Percentiles rank a stretch among this genome's conserved stretches.
phyloP scores from a whole-genome alignment of 2,329 filamentous ascomycete genomes.

The Teratosphaeria epicoccoides region DNA sequence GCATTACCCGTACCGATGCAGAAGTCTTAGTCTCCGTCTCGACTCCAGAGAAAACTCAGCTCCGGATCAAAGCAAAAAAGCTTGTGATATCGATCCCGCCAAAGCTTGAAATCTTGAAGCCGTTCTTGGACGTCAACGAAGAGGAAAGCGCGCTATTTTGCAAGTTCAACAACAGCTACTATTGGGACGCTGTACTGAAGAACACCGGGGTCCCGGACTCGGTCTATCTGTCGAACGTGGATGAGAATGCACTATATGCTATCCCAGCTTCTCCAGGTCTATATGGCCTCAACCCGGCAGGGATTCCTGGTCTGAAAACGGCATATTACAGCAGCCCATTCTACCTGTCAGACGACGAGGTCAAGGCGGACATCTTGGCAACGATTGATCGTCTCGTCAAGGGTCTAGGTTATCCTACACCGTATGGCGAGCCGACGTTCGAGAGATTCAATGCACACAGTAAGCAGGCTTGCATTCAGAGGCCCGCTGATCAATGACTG shows the following conservation, averaged over 20 bases:
- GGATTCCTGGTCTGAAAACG: constrained; percentile 5
- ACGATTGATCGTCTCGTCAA: constrained; percentile 1
- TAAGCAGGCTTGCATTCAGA: not conserved
- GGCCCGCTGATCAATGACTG: not conserved
- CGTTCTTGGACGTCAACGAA: constrained; percentile 27
- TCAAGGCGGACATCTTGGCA: constrained; percentile 8
- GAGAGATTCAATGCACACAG: constrained; percentile 1
- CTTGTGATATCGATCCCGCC: constrained; percentile 36
- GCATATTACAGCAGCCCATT: constrained; percentile 9
- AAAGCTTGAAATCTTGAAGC: constrained; percentile 23
- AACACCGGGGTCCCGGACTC: constrained; percentile 12
- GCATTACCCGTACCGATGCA: constrained; percentile 10
- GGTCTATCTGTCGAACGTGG: constrained; percentile 10
- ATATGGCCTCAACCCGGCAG: constrained; percentile 4
- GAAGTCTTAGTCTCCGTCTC: constrained; percentile 21
- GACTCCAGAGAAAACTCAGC: constrained; percentile 22
- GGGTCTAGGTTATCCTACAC: not conserved
- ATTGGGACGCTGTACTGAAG: constrained; percentile 13
- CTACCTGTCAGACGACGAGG: constrained; percentile 6
- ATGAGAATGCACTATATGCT: constrained; percentile 6
- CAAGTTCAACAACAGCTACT: constrained; percentile 10
- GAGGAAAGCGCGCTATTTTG: not conserved
- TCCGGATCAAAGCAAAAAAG: constrained; percentile 29
- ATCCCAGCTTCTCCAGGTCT: constrained; percentile 12
- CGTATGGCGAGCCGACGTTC: not conserved